Conservation (phyloP, 2,329 filamentous ascomycete species). For the Ceratocystis albifundus region DNA sequence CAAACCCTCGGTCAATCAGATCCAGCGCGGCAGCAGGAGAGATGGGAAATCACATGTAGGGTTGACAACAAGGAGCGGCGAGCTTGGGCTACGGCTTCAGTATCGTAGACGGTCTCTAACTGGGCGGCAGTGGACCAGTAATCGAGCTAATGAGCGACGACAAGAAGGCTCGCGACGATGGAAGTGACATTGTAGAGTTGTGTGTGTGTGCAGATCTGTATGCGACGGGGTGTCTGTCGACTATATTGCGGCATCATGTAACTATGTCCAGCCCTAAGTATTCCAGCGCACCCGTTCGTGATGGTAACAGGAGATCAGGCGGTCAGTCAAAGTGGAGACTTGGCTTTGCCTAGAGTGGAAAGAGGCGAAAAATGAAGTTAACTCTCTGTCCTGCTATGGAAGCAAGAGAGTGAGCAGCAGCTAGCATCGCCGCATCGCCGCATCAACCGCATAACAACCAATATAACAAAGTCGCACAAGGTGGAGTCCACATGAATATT, state of each 20-base stretch:
- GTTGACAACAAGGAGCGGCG: constrained; percentile 49
- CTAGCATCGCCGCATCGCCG: too few species aligned
- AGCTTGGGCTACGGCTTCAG: not conserved
- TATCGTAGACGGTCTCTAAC: not conserved
- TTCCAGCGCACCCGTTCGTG: not conserved
- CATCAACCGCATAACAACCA: not conserved
- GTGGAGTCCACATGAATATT: not conserved
- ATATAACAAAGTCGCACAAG: not conserved
- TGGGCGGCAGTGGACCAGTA: not conserved
- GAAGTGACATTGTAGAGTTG: constrained; percentile 23
- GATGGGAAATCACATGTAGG: constrained; percentile 71
- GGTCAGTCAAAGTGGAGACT: constrained; percentile 1
- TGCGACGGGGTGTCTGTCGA: not conserved
- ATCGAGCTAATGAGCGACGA: constrained; percentile 15
- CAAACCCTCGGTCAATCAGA: constrained; percentile 65
- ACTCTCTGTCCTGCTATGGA: not conserved
- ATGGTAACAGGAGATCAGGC: not conserved
- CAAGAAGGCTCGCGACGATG: constrained; percentile 14
- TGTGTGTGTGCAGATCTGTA: not conserved
- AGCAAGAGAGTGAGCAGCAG: too few species aligned
- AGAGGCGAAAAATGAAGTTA: not conserved
- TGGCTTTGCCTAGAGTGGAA: not conserved
- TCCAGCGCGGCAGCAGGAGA: constrained; percentile 72
- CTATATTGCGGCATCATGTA: not conserved
- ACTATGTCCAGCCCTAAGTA: not conserved